Evolutionary conservation across 495 filamentous ascomycete genomes (phyloP), one percentile per base, ranked within the genome.

Genomic region (Cercophora scortea): DNA sequence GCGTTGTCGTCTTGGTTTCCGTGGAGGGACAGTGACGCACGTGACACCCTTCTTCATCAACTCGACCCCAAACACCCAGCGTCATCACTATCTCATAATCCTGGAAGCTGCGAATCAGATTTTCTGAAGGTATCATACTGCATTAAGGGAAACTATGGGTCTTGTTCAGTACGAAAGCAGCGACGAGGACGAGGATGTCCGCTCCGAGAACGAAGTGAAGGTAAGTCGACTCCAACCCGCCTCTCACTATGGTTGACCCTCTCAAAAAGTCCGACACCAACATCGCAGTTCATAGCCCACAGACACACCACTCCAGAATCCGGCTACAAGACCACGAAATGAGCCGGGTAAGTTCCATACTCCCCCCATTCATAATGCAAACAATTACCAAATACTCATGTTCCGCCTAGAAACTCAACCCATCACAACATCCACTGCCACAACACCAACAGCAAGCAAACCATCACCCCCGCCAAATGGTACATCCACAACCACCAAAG

Each of bases 151-250:
- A 45, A 52, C 6, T 0, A 90, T 90, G 87, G 76, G 77, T 12
- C 77, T 93, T 3, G 85, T 82, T 9, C 74, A 69, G 44, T 93
- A 93, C 65, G 83, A 79, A 32, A 90, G 86, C 66, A 91, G 87
- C 62, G 87, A 88, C 52, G 88, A 89, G 43, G 87, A 89, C 38
- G 81, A 85, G 38, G 71, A 73, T 47, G 65, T 49, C 12, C 50
- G 63, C 32, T 15, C 47, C 8, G 39, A 32, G 13, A 16, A 34
- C 8, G 32, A 50, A 39, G 19, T 39, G 10, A 32, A 49, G 36
- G 53, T 55, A 44, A 42, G 53, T 39, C 19, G 15, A 15, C 32
- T 15, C 4, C 16, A 39, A 25, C 25, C 25, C 25, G 25, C 25
- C 25, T 5, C 25, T 25, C 25, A 2, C 25, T 25, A n/a, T n/a